Conservation (phyloP, 179 eudicot genomes). For the Gypsophila paniculata region DNA sequence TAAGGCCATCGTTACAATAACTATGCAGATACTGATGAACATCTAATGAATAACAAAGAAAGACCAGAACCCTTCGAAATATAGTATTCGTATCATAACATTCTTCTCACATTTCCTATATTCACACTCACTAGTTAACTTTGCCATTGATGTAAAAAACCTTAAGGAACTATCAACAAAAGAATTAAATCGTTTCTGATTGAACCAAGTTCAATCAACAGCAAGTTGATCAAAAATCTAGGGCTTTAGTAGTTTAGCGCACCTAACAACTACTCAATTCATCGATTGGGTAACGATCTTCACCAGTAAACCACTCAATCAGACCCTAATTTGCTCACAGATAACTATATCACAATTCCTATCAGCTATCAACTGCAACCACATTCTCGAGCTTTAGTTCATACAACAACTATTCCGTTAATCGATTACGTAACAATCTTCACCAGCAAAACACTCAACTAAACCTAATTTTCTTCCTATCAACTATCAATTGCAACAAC, state of each 20-base stretch:
- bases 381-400: background rate
- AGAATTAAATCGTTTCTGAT: background rate
- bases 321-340: background rate
- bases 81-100: too few species aligned
- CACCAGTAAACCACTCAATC: background rate
- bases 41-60: background rate
- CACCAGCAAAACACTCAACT: too few species aligned
- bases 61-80: background rate
- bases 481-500: too few species aligned
- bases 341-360: background rate
- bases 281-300: background rate
- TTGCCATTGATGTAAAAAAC: too few species aligned
- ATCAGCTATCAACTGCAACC: constrained; percentile 1
- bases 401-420: too few species aligned
- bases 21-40: background rate
- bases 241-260: too few species aligned
- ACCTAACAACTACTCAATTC: too few species aligned
- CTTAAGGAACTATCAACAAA: background rate
- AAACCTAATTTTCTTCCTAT: too few species aligned
- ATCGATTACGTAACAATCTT: too few species aligned
- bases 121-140: background rate
- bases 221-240: background rate
- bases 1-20: too few species aligned
- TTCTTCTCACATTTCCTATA: background rate
- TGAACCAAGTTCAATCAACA: background rate